A percentile compares a stretch with the other conserved stretches of the same genome.
Conservation (phyloP, 2,329 filamentous ascomycete genomes). For the Catunica adiposa region DNA sequence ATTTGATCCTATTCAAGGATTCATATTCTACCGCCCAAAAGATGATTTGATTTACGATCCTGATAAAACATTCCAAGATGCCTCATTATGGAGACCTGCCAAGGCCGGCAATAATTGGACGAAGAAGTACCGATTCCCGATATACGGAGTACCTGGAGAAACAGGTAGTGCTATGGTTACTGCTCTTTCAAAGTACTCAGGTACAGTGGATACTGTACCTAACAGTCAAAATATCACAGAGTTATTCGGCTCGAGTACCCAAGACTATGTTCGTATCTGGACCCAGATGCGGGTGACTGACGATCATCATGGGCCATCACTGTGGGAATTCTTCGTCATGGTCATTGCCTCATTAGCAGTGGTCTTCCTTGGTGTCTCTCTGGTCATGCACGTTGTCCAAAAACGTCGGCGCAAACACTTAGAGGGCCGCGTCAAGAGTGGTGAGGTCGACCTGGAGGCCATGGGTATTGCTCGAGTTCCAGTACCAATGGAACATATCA, state of each 20-base stretch:
- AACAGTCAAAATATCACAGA: slow-evolving; percentile 38
- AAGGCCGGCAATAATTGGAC: slow-evolving; percentile 55
- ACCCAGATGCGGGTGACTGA: slow-evolving; percentile 34
- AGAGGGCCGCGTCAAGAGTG: slow-evolving; percentile 51
- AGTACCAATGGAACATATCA: slow-evolving; percentile 55
- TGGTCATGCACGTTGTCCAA: slow-evolving; percentile 64
- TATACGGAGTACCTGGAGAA: slow-evolving; percentile 62
- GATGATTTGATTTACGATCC: slow-evolving; percentile 25
- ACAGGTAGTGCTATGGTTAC: slow-evolving; percentile 53
- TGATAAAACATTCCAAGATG: slow-evolving; percentile 23
- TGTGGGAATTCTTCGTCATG: slow-evolving; percentile 66
- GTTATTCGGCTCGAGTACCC: slow-evolving; percentile 36
- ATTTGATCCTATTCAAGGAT: slow-evolving; percentile 40
- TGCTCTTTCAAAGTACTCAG: slow-evolving; percentile 60
- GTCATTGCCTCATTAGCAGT: slow-evolving; percentile 55
- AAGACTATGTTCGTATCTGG: slow-evolving; percentile 45
- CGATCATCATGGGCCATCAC: slow-evolving; percentile 41
- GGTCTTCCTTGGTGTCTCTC: slow-evolving; percentile 50
- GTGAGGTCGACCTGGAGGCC: slow-evolving; percentile 73
- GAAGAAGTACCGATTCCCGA: slow-evolving; percentile 51
- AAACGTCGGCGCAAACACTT: slow-evolving; percentile 51
- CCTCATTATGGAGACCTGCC: slow-evolving; percentile 51
- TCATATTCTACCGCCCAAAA: slow-evolving; percentile 46
- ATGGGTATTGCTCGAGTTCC: slow-evolving; percentile 70
- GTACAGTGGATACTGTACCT: slow-evolving; percentile 48